Percentiles rank a stretch among this genome's conserved stretches.
phyloP scores from a whole-genome alignment of 129 eudicot species.

The Escallonia herrerae region DNA sequence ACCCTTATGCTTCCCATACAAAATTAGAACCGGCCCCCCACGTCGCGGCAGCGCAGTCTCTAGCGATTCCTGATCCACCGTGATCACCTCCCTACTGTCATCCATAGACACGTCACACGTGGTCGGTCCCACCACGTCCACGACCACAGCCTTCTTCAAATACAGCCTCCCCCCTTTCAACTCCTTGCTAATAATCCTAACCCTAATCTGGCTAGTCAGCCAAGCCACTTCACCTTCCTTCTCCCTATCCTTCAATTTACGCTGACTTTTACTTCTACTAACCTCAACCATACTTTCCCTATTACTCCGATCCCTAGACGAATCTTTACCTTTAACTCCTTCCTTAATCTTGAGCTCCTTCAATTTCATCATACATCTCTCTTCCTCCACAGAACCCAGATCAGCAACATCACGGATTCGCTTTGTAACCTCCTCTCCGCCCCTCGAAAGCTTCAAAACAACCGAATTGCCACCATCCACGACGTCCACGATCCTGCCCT shows the following conservation, averaged over 20 bases:
- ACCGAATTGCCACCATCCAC: constrained; percentile 23
- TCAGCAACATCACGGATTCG: constrained; percentile 31
- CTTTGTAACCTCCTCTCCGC: constrained; percentile 32
- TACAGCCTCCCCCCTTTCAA: constrained; percentile 74
- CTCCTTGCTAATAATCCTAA: constrained; percentile 58
- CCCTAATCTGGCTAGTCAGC: constrained; percentile 73
- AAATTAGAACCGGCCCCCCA: constrained; percentile 80
- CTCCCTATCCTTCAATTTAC: constrained; percentile 16
- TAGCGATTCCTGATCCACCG: constrained; percentile 61
- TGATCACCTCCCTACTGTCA: constrained; percentile 60
- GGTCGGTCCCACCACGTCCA: constrained; percentile 86
- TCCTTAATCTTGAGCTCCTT: constrained; percentile 29
- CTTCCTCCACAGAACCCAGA: constrained; percentile 52
- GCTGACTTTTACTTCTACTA: constrained; percentile 11
- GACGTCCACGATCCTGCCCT: constrained; percentile 42
- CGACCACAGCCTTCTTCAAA: constrained; percentile 70
- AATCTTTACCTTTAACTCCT: constrained; percentile 8
- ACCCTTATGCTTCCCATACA: constrained; percentile 80
- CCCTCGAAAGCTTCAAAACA: constrained; percentile 31
- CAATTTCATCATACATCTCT: constrained; percentile 44
- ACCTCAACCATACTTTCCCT: constrained; percentile 8
- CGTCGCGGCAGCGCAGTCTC: constrained; percentile 79
- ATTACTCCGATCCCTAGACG: constrained; percentile 11
- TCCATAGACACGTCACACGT: constrained; percentile 78
- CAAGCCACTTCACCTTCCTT: constrained; percentile 35